Conservation (phyloP, 106 monocot species). For the Dactylorhiza incarnata region DNA sequence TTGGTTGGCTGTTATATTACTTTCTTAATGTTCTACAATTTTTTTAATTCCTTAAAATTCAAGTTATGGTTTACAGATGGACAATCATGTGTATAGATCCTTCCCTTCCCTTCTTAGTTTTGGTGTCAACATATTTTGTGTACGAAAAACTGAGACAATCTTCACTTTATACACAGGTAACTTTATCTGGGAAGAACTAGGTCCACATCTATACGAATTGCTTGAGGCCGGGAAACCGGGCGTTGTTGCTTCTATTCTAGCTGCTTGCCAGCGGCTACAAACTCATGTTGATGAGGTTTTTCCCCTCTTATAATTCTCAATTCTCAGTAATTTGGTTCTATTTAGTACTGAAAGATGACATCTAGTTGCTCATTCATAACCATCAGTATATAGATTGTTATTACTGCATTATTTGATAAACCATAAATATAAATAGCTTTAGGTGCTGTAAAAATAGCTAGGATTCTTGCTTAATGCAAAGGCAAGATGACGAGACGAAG, state of each 20-base stretch:
- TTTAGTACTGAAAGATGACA: neutral
- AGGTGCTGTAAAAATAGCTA: neutral
- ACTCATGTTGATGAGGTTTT: slow-evolving; percentile 58
- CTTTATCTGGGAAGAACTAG: slow-evolving; percentile 70
- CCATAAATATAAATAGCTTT: neutral
- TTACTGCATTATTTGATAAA: neutral
- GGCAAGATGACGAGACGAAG: too few species aligned
- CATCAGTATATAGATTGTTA: neutral
- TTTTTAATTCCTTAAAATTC: neutral
- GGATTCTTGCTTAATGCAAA: too few species aligned
- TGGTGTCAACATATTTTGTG: neutral
- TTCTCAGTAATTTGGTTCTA: neutral
- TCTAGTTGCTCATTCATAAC: neutral
- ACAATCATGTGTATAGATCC: neutral
- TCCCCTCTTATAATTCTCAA: neutral
- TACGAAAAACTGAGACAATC: neutral
- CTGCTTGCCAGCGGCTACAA: slow-evolving; percentile 64
- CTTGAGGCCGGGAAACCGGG: slow-evolving; percentile 71
- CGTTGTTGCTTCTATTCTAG: slow-evolving; percentile 78
- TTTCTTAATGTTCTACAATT: too few species aligned
- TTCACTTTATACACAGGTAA: slow-evolving; percentile 30
- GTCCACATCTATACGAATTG: slow-evolving; percentile 43
- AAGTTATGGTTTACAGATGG: neutral
- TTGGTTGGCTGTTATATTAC: too few species aligned
- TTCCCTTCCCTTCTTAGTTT: neutral